Conservation (phyloP, 2,329 filamentous ascomycete genomes). For the Cytospora piceae region DNA sequence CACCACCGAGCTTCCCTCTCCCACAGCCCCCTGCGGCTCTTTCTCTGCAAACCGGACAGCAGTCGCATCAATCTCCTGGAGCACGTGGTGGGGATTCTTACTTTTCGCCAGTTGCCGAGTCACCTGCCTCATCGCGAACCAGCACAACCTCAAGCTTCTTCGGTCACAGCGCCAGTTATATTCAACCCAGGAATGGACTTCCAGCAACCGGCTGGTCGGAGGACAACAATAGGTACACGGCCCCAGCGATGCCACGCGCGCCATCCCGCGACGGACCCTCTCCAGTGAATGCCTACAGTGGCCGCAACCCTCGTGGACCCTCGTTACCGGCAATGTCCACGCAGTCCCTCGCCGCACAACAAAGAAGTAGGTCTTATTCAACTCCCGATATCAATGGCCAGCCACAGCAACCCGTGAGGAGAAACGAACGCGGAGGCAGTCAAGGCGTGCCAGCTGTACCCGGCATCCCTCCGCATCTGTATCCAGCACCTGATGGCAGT, state of each 20-base stretch:
- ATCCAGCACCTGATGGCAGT: conserved; percentile 61
- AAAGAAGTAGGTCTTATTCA: conserved; percentile 86
- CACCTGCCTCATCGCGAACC: conserved; percentile 74
- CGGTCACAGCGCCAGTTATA: conserved; percentile 51
- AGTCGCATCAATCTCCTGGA: conserved; percentile 61
- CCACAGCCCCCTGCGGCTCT: conserved; percentile 61
- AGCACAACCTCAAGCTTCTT: conserved; percentile 79
- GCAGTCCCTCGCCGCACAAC: conserved; percentile 54
- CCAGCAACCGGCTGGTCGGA: conserved; percentile 74
- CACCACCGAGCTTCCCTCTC: conserved; percentile 71
- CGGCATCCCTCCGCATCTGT: conserved; percentile 73
- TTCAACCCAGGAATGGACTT: conserved; percentile 75
- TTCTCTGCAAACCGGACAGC: conserved; percentile 65
- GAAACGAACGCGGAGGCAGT: conserved; percentile 52
- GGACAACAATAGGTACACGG: conserved; percentile 79
- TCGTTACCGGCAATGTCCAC: conserved; percentile 73
- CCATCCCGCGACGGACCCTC: conserved; percentile 77
- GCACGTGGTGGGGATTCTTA: conserved; percentile 77
- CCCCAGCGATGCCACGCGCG: conserved; percentile 80
- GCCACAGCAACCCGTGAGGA: conserved; percentile 57
- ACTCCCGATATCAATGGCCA: conserved; percentile 89
- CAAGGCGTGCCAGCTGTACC: conserved; percentile 70
- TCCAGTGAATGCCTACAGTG: conserved; percentile 64
- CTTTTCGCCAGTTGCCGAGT: conserved; percentile 86
- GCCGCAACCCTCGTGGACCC: conserved; percentile 72